phyloP scores from a whole-genome alignment of 2,329 filamentous ascomycete species.

The Myriangium duriaei region DNA sequence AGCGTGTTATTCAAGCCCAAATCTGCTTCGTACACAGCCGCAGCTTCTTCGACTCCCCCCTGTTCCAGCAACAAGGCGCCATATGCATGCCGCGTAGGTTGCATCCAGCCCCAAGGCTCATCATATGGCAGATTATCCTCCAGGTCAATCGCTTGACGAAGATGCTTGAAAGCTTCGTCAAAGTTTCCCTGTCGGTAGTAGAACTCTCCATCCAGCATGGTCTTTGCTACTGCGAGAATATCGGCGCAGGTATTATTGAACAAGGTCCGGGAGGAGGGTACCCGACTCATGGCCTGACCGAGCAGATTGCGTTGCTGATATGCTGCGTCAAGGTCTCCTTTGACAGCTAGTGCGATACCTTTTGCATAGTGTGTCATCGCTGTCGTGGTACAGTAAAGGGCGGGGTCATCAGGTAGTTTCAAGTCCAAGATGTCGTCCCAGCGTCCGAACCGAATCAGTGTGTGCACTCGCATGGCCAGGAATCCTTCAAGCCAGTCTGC shows the following conservation, averaged over 20 bases:
- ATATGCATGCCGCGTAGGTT: slow-evolving; percentile 56
- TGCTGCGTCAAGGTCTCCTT: slow-evolving; percentile 43
- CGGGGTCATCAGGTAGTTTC: slow-evolving; percentile 42
- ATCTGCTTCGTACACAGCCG: slow-evolving; percentile 27
- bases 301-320: slow-evolving; percentile 37
- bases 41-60: slow-evolving; percentile 29
- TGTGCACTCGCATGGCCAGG: slow-evolving; percentile 53
- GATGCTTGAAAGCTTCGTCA: slow-evolving; percentile 43
- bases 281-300: slow-evolving; percentile 34
- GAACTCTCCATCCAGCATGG: slow-evolving; percentile 63
- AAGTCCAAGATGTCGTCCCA: slow-evolving; percentile 55
- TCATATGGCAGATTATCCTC: slow-evolving; percentile 55
- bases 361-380: slow-evolving; percentile 57
- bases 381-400: slow-evolving; percentile 56
- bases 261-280: slow-evolving; percentile 49
- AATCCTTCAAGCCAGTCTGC: slow-evolving; percentile 69
- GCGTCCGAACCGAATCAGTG: slow-evolving; percentile 57
- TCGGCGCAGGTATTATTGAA: slow-evolving; percentile 56
- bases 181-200: slow-evolving; percentile 53
- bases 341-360: slow-evolving; percentile 53
- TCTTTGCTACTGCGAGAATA: slow-evolving; percentile 45
- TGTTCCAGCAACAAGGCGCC: slow-evolving; percentile 57
- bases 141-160: slow-evolving; percentile 43
- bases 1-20: slow-evolving; percentile 37
- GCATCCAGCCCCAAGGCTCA: slow-evolving; percentile 72